Percentiles rank a stretch among this genome's conserved stretches.
phyloP scores from a whole-genome alignment of 306 rosid genomes.

The Malus sylvestris region DNA sequence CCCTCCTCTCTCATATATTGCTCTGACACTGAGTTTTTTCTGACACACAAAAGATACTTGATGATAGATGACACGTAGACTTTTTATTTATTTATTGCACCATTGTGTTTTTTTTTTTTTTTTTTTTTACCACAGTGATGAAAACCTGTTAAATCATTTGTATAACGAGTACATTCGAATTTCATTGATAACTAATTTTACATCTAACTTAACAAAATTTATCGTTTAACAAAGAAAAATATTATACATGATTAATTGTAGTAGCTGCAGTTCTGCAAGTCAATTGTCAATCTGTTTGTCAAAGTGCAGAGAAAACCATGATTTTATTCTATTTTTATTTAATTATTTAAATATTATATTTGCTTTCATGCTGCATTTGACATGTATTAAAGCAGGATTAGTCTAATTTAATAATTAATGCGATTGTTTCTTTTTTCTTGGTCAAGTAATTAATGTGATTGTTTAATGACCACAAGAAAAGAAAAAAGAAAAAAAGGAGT shows the following conservation, averaged over 20 bases:
- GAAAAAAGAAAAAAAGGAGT: not conserved
- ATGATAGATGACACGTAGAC: constrained; percentile 38
- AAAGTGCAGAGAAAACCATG: not conserved
- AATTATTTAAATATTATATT: not conserved
- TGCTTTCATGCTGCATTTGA: not conserved
- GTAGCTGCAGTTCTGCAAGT: not conserved
- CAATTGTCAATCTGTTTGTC: not conserved
- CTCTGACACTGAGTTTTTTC: constrained; percentile 38
- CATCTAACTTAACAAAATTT: accelerated
- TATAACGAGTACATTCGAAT: no score
- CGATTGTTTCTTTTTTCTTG: no score
- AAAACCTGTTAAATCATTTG: no score
- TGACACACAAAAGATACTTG: constrained; percentile 37
- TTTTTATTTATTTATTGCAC: not conserved
- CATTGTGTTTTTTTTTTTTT: no score
- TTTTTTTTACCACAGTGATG: not conserved
- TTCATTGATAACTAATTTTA: accelerated
- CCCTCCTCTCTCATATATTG: constrained; percentile 19
- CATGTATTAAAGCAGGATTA: not conserved
- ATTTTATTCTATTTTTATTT: not conserved
- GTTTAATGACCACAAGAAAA: not conserved
- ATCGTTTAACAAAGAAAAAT: no score
- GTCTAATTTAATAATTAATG: not conserved
- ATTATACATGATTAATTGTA: not conserved
- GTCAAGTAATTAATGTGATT: not conserved